These are phyloP conservation scores for Penicillium crystallinum DNA, from an alignment of 495 filamentous ascomycete genomes.

Conservation along the genomic window DNA sequence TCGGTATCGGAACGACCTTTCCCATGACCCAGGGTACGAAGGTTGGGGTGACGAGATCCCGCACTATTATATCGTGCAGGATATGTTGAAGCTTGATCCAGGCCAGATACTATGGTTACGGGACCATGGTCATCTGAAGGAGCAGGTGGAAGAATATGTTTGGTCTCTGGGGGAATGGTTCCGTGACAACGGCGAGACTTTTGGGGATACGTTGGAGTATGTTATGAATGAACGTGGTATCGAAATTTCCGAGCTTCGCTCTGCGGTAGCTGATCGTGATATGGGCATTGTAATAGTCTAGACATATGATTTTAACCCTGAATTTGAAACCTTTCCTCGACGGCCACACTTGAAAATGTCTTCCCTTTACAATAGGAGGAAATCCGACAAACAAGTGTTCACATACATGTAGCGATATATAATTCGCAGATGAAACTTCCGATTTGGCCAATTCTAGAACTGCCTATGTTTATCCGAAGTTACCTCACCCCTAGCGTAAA, in stretches of 20 bases:
- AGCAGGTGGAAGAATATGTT: slow-evolving; percentile 51
- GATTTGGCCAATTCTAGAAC: no score
- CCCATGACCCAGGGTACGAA: slow-evolving; percentile 35
- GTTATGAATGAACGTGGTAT: slow-evolving; percentile 43
- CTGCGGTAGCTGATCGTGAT: slow-evolving; percentile 25
- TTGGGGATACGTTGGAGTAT: slow-evolving; percentile 43
- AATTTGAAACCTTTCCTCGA: no score
- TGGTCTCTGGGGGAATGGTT: slow-evolving; percentile 55
- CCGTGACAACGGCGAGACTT: slow-evolving; percentile 59
- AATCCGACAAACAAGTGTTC: no score
- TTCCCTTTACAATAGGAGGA: no score
- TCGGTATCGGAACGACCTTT: slow-evolving; percentile 31
- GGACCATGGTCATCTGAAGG: slow-evolving; percentile 47
- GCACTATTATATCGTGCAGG: slow-evolving; percentile 60
- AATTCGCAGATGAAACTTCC: no score
- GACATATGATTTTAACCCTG: no score
- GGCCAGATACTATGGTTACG: slow-evolving; percentile 53
- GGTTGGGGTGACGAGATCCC: slow-evolving; percentile 61
- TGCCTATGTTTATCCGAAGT: no score
- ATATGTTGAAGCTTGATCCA: slow-evolving; percentile 62
- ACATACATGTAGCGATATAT: no score
- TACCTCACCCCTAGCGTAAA: background rate
- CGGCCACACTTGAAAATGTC: no score
- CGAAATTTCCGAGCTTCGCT: slow-evolving; percentile 27
- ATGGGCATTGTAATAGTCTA: slow-evolving; percentile 25